A percentile compares a stretch with the other conserved stretches of the same genome.
Conservation (phyloP, 371 early-diverging fungal species). For the Mortierella sp. region DNA sequence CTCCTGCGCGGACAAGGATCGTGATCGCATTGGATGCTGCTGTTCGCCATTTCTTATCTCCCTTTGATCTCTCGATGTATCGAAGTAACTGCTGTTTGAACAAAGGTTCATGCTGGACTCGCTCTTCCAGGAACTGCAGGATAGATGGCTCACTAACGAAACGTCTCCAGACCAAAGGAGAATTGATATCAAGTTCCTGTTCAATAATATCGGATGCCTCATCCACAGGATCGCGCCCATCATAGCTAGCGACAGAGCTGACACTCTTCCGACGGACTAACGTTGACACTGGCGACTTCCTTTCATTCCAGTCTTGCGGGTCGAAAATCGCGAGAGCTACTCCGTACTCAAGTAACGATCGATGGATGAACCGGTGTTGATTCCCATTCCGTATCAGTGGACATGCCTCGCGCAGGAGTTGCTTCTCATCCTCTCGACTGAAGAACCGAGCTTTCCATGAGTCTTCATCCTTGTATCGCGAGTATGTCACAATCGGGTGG, state of each 20-base stretch:
- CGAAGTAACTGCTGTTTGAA: conserved; percentile 4
- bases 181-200: background rate
- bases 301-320: background rate
- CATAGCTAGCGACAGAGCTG: background rate
- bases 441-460: background rate
- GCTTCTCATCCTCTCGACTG: background rate
- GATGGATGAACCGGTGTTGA: conserved; percentile 12
- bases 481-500: conserved; percentile 1
- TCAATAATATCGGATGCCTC: background rate
- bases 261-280: background rate
- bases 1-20: conserved; percentile 6
- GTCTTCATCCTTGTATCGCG: background rate
- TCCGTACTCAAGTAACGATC: conserved; percentile 5
- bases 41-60: background rate
- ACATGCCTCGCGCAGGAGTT: background rate
- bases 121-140: conserved; percentile 10
- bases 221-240: background rate
- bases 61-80: conserved; percentile 7
- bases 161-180: conserved; percentile 8
- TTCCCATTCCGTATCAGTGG: conserved; percentile 9
- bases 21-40: conserved; percentile 17
- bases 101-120: background rate
- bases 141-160: conserved; percentile 12
- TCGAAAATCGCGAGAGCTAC: conserved; percentile 1
- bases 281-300: background rate